Conservation (phyloP, 2,329 filamentous ascomycete genomes). For the Penicillium griseofulvum region DNA sequence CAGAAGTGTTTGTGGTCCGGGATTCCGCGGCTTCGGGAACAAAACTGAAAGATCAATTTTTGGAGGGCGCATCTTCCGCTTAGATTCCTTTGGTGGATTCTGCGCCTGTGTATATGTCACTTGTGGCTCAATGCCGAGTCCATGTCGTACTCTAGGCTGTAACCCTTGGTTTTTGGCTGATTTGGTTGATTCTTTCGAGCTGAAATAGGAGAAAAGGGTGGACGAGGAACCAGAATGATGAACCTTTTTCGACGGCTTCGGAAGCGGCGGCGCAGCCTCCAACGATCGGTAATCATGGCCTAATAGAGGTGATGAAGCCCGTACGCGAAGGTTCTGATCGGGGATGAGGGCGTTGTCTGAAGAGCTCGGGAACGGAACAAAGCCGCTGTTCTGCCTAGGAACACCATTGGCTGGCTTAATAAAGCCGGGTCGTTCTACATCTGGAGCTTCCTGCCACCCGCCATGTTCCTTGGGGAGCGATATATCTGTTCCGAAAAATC, state of each 20-base stretch:
- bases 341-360: constrained; percentile 21
- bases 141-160: constrained; percentile 19
- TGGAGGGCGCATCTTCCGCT: constrained; percentile 39
- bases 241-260: constrained; percentile 36
- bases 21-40: constrained; percentile 41
- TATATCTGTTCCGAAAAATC: constrained; percentile 33
- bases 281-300: constrained; percentile 39
- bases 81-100: constrained; percentile 33
- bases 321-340: constrained; percentile 36
- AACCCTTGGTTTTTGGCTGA: constrained; percentile 31
- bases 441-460: constrained; percentile 24
- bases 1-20: constrained; percentile 31
- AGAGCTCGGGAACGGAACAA: constrained; percentile 28
- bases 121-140: constrained; percentile 19
- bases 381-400: constrained; percentile 22
- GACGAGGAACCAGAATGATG: constrained; percentile 46
- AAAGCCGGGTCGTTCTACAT: constrained; percentile 38
- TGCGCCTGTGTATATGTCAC: constrained; percentile 25
- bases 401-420: constrained; percentile 40
- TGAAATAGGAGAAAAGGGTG: constrained; percentile 49
- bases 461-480: constrained; percentile 23
- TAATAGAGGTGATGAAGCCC: constrained; percentile 48
- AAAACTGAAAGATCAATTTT: constrained; percentile 44
- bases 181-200: constrained; percentile 43
- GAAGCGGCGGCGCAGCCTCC: constrained; percentile 29